phyloP scores from a whole-genome alignment of 768 basidiomycete species.

The Hysterangium stoloniferum region DNA sequence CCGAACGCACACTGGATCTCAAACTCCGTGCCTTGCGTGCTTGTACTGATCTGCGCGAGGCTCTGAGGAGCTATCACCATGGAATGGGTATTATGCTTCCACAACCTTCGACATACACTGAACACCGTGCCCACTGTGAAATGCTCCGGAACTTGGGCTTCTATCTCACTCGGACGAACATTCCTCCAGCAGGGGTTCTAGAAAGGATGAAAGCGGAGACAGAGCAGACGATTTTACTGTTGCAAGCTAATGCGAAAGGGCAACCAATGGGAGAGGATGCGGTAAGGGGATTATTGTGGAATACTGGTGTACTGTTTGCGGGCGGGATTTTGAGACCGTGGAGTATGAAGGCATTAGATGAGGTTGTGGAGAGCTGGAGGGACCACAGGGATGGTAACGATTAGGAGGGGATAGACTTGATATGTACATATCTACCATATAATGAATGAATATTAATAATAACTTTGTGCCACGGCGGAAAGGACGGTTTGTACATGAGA shows the following conservation, averaged over 20 bases:
- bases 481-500: no score
- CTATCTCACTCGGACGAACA: conserved; percentile 9
- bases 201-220: background rate
- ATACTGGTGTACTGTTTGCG: conserved; percentile 9
- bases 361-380: background rate
- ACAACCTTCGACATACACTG: background rate
- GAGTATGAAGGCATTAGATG: conserved; percentile 3
- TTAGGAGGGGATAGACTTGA: no score
- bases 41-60: conserved; percentile 10
- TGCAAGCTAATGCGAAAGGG: background rate
- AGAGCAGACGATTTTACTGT: background rate
- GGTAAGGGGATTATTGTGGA: conserved; percentile 7
- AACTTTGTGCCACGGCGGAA: no score
- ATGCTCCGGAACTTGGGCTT: conserved; percentile 1
- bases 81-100: conserved; percentile 11
- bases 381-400: no score
- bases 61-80: conserved; percentile 13
- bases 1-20: conserved; percentile 11
- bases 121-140: background rate
- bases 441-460: no score
- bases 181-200: conserved; percentile 6
- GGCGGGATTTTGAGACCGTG: conserved; percentile 10
- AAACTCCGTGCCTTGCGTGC: conserved; percentile 8
- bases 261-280: background rate
- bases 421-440: no score